A percentile compares a stretch with the other conserved stretches of the same genome.
Conservation (phyloP, 2,329 filamentous ascomycete genomes). For the Cordyceps fumosorosea region DNA sequence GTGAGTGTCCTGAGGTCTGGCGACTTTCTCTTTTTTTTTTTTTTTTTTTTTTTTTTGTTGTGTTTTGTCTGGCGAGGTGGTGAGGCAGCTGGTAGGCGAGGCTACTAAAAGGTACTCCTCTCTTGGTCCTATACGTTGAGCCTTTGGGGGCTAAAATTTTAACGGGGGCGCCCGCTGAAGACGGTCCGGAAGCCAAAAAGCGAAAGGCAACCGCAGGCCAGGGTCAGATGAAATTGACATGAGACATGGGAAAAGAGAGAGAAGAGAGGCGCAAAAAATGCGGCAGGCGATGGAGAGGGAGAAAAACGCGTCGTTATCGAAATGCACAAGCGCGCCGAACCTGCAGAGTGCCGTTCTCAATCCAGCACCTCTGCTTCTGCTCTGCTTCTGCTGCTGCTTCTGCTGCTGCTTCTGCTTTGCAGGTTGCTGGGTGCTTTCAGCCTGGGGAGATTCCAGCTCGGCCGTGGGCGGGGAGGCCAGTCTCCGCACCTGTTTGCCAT, state of each 20-base stretch:
- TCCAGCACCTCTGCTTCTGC: conserved; percentile 7
- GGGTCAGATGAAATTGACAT: background rate
- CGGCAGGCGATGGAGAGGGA: background rate
- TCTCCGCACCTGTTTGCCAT: conserved; percentile 12
- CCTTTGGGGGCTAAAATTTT: conserved; percentile 9
- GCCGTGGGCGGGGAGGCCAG: conserved; percentile 4
- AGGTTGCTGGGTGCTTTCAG: background rate
- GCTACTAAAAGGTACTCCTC: background rate
- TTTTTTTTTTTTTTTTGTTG: background rate
- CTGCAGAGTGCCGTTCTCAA: conserved; percentile 4
- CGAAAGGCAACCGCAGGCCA: background rate
- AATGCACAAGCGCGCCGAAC: conserved; percentile 1
- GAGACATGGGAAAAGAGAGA: background rate
- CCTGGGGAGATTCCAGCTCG: background rate
- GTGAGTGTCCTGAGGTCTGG: background rate
- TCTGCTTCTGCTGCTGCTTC: background rate
- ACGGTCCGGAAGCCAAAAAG: background rate
- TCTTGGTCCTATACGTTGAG: background rate
- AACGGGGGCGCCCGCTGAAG: conserved; percentile 6
- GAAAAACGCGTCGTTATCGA: background rate
- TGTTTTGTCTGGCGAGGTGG: background rate
- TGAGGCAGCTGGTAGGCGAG: background rate
- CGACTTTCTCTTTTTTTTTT: background rate
- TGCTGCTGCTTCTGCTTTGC: background rate
- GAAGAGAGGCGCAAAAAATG: background rate